These are phyloP conservation scores for Helichrysum umbraculigerum DNA, from an alignment of 129 eudicot genomes.

Conservation along the genomic window DNA sequence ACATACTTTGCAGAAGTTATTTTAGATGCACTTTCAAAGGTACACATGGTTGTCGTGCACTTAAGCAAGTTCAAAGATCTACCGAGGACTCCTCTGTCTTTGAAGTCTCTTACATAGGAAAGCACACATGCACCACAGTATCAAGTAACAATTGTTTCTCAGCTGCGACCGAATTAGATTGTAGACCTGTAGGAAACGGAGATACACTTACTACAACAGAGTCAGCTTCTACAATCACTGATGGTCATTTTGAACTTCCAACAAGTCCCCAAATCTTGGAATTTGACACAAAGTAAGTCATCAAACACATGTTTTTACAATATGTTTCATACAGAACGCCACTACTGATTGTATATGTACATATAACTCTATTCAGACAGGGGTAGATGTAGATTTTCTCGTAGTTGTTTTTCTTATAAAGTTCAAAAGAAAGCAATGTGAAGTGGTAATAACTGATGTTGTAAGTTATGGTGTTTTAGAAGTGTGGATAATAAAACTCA, in stretches of 20 bases:
- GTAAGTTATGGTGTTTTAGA: no score
- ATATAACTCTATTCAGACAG: no score
- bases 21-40: not conserved
- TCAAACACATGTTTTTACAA: no score
- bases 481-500: no score
- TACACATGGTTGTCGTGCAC: not conserved
- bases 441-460: no score
- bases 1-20: not conserved
- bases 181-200: not conserved
- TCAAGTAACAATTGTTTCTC: not conserved
- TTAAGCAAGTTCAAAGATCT: not conserved
- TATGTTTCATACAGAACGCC: no score
- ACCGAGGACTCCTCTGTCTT: conserved; percentile 12
- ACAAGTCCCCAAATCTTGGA: not conserved
- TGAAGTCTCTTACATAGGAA: not conserved
- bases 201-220: not conserved
- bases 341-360: no score
- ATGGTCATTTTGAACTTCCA: not conserved
- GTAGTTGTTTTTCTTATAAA: no score
- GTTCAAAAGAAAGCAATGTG: no score
- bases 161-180: not conserved
- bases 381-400: no score
- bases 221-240: not conserved
- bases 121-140: conserved; percentile 1
- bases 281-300: not conserved